Percentiles rank a stretch among this genome's conserved stretches.
Conservation (phyloP, 768 basidiomycete species). For the Strobilomyces echinocephalus region DNA sequence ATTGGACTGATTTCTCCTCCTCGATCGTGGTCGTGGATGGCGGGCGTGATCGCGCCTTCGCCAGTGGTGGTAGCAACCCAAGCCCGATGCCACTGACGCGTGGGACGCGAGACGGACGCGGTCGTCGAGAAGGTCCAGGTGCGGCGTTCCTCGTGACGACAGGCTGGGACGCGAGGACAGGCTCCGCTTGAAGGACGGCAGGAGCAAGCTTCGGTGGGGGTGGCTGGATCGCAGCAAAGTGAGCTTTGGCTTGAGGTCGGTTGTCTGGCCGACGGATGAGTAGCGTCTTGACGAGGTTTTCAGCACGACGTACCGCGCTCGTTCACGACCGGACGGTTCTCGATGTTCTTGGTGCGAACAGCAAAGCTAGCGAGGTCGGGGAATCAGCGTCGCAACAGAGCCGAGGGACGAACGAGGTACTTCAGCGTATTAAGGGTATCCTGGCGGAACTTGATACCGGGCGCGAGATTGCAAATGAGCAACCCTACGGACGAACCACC, state of each 20-base stretch:
- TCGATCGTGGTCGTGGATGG: slow-evolving; percentile 10
- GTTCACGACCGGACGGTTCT: slow-evolving; percentile 76
- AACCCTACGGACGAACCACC: slow-evolving; percentile 77
- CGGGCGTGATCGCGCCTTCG: slow-evolving; percentile 18
- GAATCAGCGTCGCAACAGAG: neutral
- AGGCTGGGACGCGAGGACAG: slow-evolving; percentile 21
- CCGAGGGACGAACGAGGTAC: slow-evolving; percentile 36
- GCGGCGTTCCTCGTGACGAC: slow-evolving; percentile 7
- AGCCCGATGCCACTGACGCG: slow-evolving; percentile 29
- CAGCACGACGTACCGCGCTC: slow-evolving; percentile 55
- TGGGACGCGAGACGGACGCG: slow-evolving; percentile 31
- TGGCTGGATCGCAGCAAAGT: slow-evolving; percentile 60
- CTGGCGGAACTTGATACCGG: slow-evolving; percentile 74
- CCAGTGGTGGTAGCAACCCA: slow-evolving; percentile 22
- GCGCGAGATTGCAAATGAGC: slow-evolving; percentile 83
- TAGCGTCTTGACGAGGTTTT: neutral
- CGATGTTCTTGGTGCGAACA: slow-evolving; percentile 78
- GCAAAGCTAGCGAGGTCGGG: slow-evolving; percentile 54
- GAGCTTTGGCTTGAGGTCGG: slow-evolving; percentile 51
- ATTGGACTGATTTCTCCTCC: slow-evolving; percentile 18
- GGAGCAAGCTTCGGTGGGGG: slow-evolving; percentile 43
- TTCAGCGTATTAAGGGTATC: slow-evolving; percentile 92
- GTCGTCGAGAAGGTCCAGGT: slow-evolving; percentile 21
- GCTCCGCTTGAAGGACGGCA: slow-evolving; percentile 41
- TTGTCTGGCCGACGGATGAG: slow-evolving; percentile 40